These are phyloP conservation scores for Crithidia acanthocephali DNA, from an alignment of 208 protist genomes.

Conservation along the genomic window DNA sequence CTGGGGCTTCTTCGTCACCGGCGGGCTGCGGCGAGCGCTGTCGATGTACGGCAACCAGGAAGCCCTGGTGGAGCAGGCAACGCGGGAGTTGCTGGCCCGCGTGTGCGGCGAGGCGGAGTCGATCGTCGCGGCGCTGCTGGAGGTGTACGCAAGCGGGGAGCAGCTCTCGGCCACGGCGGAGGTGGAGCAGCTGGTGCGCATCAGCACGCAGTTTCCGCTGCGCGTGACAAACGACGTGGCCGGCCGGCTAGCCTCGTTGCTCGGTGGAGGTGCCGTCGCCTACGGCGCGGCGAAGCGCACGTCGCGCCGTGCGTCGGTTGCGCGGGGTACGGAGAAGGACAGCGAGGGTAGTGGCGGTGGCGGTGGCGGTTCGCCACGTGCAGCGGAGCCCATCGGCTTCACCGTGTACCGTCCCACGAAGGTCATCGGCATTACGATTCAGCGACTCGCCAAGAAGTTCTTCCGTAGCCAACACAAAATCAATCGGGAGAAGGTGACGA, in stretches of 20 bases:
- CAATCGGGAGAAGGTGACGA: slow-evolving; percentile 65
- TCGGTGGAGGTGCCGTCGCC: neutral
- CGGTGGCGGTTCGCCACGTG: neutral
- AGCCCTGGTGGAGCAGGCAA: slow-evolving; percentile 22
- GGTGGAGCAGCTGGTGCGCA: slow-evolving; percentile 42
- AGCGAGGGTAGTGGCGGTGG: neutral
- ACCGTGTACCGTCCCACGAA: slow-evolving; percentile 32
- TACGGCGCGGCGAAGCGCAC: neutral
- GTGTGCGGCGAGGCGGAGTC: slow-evolving; percentile 43
- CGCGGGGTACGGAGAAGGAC: neutral
- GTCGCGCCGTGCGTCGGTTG: neutral
- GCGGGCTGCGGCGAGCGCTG: slow-evolving; percentile 26
- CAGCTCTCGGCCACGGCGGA: slow-evolving; percentile 31
- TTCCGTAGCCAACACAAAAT: slow-evolving; percentile 58
- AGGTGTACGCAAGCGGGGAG: slow-evolving; percentile 22
- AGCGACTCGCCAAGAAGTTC: slow-evolving; percentile 56
- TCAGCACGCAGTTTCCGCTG: slow-evolving; percentile 31
- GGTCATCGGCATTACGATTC: slow-evolving; percentile 49
- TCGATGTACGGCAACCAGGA: slow-evolving; percentile 29
- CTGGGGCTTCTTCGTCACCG: slow-evolving; percentile 62
- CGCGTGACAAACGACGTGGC: slow-evolving; percentile 29
- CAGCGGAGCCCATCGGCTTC: slow-evolving; percentile 24
- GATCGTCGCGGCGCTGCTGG: slow-evolving; percentile 37
- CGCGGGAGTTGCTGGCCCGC: slow-evolving; percentile 28
- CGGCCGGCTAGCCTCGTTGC: slow-evolving; percentile 26